Conservation (phyloP, 768 basidiomycete genomes). For the Tricholomella constricta region DNA sequence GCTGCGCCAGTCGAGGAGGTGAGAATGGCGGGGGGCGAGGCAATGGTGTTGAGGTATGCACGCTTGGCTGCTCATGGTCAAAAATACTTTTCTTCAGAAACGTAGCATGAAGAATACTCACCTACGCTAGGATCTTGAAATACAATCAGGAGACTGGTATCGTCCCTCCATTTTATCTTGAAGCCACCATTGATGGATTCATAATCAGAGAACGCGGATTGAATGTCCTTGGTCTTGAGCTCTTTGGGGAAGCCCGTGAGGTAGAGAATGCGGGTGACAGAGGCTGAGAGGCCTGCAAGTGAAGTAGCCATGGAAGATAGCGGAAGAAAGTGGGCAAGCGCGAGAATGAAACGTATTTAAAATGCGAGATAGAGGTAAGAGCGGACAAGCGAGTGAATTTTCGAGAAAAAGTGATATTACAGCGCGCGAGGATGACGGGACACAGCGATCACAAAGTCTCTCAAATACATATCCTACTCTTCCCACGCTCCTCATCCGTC, state of each 20-base stretch:
- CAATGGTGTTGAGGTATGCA: conserved; percentile 90
- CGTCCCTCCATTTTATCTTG: conserved; percentile 99
- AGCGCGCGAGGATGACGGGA: conserved; percentile 7
- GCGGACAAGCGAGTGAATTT: conserved; percentile 25
- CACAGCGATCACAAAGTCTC: conserved; percentile 2
- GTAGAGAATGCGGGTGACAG: conserved; percentile 92
- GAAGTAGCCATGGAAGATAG: conserved; percentile 61
- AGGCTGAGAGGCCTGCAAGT: conserved; percentile 84
- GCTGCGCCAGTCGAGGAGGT: conserved; percentile 53
- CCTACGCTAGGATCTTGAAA: conserved; percentile 89
- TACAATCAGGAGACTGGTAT: conserved; percentile 92
- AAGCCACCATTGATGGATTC: conserved; percentile 87
- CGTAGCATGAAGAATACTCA: conserved; percentile 46
- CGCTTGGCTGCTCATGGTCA: conserved; percentile 70
- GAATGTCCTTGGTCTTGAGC: conserved; percentile 97
- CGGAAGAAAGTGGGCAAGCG: conserved; percentile 10
- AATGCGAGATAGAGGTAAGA: conserved; percentile 18
- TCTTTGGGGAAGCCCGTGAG: conserved; percentile 93
- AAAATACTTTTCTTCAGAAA: conserved; percentile 7
- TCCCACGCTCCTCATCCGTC: conserved; percentile 14
- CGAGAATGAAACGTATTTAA: conserved; percentile 18
- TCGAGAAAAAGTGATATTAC: conserved; percentile 19
- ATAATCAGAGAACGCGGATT: conserved; percentile 87
- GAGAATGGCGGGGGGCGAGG: conserved; percentile 74
- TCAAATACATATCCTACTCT: conserved; percentile 9